Evolutionary conservation across 2,329 filamentous ascomycete species (phyloP).

Genomic region (Aspergillus brunneoviolaceus): DNA sequence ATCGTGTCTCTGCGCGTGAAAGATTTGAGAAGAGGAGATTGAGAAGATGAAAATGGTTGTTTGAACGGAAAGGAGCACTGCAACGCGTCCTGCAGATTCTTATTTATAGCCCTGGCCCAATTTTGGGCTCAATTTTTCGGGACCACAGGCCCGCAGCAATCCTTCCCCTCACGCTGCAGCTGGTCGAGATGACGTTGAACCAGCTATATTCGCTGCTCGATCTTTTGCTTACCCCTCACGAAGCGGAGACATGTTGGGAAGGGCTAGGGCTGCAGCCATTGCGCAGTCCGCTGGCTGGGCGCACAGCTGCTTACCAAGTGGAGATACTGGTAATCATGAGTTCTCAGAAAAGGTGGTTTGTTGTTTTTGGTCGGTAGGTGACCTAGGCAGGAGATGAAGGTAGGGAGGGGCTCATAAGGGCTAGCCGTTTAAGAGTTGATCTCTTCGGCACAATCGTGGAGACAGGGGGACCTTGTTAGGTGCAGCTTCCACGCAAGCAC

Average conservation of each 20-base stretch:
- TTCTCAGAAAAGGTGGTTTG: not conserved
- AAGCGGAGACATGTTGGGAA: not conserved
- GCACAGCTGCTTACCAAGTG: not conserved
- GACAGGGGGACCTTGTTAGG: not conserved
- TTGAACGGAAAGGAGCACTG: not conserved
- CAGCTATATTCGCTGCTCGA: not conserved
- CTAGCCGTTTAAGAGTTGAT: not conserved
- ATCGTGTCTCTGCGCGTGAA: conserved; percentile 1
- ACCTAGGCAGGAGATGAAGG: too few species aligned
- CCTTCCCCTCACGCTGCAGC: not conserved
- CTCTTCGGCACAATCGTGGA: not conserved
- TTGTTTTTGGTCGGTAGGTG: too few species aligned
- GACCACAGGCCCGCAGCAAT: not conserved
- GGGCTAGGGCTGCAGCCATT: not conserved
- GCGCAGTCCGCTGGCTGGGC: not conserved
- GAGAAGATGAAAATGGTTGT: not conserved
- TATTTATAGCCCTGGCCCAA: not conserved
- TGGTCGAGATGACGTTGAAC: not conserved
- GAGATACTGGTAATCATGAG: not conserved
- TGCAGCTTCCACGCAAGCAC: not conserved
- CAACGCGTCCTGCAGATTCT: not conserved
- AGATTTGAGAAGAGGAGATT: not conserved
- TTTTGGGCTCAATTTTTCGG: not conserved
- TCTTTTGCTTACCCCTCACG: not conserved
- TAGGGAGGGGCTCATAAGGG: not conserved